Conservation (phyloP, 441 rosid genomes). For the Erodium trifolium region DNA sequence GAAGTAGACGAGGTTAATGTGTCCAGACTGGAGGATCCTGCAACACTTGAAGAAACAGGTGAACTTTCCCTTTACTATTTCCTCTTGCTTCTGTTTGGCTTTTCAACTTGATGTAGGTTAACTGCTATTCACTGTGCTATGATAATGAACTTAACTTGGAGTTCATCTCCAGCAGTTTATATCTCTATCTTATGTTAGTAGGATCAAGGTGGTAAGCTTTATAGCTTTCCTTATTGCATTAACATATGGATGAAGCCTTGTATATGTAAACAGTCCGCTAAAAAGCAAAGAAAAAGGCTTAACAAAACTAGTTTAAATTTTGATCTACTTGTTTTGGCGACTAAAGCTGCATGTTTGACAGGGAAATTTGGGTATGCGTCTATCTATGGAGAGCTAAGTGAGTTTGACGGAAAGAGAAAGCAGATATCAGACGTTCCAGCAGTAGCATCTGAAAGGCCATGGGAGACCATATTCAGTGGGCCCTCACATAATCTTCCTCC, state of each 20-base stretch:
- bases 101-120: slow-evolving; percentile 8
- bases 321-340: neutral
- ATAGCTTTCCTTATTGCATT: neutral
- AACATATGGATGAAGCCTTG: neutral
- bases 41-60: slow-evolving; percentile 54
- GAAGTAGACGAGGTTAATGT: slow-evolving; percentile 42
- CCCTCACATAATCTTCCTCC: slow-evolving; percentile 84
- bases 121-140: slow-evolving; percentile 2
- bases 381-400: slow-evolving; percentile 69
- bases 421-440: slow-evolving; percentile 32
- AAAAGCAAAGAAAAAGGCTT: neutral
- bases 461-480: slow-evolving; percentile 81
- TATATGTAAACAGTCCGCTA: neutral
- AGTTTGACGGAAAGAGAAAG: slow-evolving; percentile 36
- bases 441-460: slow-evolving; percentile 56
- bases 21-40: slow-evolving; percentile 20
- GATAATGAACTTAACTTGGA: neutral
- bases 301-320: neutral
- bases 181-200: neutral
- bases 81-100: neutral
- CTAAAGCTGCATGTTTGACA: slow-evolving; percentile 13
- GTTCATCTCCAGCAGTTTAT: neutral
- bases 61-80: slow-evolving; percentile 8
- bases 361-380: slow-evolving; percentile 67
- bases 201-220: neutral